Base-by-base conservation (phyloP, 345 rosid genomes). In the Barbarea vulgaris region DNA sequence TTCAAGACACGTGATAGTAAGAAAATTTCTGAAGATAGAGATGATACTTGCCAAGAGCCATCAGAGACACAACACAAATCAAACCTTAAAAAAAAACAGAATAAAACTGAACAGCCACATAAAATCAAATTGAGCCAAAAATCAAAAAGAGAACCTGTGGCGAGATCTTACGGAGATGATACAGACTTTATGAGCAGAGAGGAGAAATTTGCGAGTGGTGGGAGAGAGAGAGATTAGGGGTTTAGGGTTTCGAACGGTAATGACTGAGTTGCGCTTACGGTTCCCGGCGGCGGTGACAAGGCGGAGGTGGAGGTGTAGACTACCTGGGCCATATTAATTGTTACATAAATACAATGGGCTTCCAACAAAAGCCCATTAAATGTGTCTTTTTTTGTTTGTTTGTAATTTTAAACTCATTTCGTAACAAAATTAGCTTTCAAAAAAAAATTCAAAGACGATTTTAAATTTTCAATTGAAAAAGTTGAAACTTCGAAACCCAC, bases 381-480 rank as follows among this genome's bases (percentile, higher is more conserved):
- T 64, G 3, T 63, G 39, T 25, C 2, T 24, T 24, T 3, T 25
- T 25, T 25, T 25, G 2, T 25, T 14, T 7, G 9, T 7, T 15
- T 4, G 27, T n/a, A 13, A 28, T 12, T 46, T 47, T 28, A 7
- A 47, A 30, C 6, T 47, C 6, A 28, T 46, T 60, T 27, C 37
- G 19, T 31, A 12, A 39, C 57, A 7, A 17, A 46, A 28, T 30
- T 7, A 30, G 12, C n/a, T 31, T 19, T 28, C 14, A 21, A 18
- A 48, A 25, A 63, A 15, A 3, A 12, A 67, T 39, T 39, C n/a
- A 21, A 3, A 21, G 6, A 5, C 1, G 47, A 15, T 42, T 42
- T 57, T 31, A 7, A 19, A 51, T 51, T 64, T 72, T 74, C 48
- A 42, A 44, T 65, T 64, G 28, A 37, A 27, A 27, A 48, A 58